A percentile compares a stretch with the other conserved stretches of the same genome.
These are phyloP conservation scores for Aspergillus nanangensis DNA, from an alignment of 495 filamentous ascomycete genomes.

Conservation along the genomic window DNA sequence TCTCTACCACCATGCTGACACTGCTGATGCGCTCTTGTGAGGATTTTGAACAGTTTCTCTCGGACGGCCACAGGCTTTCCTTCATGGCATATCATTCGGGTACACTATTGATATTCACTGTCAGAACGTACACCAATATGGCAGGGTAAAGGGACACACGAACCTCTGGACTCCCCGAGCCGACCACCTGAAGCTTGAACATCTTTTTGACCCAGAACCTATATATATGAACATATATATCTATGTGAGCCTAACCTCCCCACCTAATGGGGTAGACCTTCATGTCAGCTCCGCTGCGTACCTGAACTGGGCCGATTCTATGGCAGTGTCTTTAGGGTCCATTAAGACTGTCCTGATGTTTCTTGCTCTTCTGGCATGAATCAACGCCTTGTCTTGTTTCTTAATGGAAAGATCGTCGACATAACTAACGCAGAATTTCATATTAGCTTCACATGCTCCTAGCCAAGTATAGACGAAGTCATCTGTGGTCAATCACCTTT, in stretches of 20 bases:
- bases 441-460: conserved; percentile 1
- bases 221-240: no score
- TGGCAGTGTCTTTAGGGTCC: conserved; percentile 53
- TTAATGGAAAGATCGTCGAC: conserved; percentile 50
- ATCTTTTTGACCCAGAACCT: conserved; percentile 61
- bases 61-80: conserved; percentile 58
- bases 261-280: conserved; percentile 1
- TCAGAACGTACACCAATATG: background rate
- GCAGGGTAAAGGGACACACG: conserved; percentile 8
- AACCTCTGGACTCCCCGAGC: conserved; percentile 31
- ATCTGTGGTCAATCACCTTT: conserved; percentile 34
- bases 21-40: conserved; percentile 52
- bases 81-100: conserved; percentile 52
- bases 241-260: no score
- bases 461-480: background rate
- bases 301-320: conserved; percentile 56
- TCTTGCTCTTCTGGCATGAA: conserved; percentile 48
- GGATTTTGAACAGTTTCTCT: conserved; percentile 53
- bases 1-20: conserved; percentile 58
- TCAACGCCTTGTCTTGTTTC: conserved; percentile 57
- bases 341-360: conserved; percentile 51
- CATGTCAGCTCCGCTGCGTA: conserved; percentile 11
- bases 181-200: conserved; percentile 47
- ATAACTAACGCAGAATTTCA: conserved; percentile 26
- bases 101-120: conserved; percentile 24